Evolutionary conservation across 2,329 filamentous ascomycete genomes (phyloP).

Genomic region (Penicillium crustosum): DNA sequence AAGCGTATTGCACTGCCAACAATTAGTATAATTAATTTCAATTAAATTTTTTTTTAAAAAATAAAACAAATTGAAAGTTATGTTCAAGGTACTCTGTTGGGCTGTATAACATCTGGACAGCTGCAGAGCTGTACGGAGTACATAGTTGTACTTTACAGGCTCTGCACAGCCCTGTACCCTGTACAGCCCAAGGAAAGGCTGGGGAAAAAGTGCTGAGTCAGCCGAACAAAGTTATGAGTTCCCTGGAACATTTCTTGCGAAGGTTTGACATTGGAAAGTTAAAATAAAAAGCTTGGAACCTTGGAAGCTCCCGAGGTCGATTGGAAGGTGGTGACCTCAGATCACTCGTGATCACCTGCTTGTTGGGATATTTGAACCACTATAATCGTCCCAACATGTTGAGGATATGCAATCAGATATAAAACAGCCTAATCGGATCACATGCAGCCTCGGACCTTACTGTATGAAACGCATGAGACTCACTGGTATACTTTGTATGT

Average conservation of each 20-base stretch:
- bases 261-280: too few species aligned
- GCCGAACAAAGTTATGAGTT: not conserved
- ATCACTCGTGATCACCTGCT: not conserved
- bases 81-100: not conserved
- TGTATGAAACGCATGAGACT: not conserved
- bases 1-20: not conserved
- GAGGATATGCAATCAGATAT: not conserved
- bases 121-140: not conserved
- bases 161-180: not conserved
- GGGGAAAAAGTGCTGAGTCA: not conserved
- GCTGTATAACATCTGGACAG: not conserved
- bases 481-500: not conserved
- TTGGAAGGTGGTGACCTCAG: not conserved
- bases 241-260: not conserved
- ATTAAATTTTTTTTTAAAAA: not conserved
- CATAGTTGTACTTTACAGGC: not conserved
- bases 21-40: not conserved
- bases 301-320: not conserved
- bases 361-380: not conserved
- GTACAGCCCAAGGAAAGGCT: not conserved
- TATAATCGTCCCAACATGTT: slow-evolving; percentile 18
- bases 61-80: not conserved
- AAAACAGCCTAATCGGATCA: slow-evolving; percentile 9
- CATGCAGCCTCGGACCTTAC: slow-evolving; percentile 25
- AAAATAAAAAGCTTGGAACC: not conserved